These are phyloP conservation scores for Piper betle DNA, from an alignment of 164 flowering plant species.

Conservation along the genomic window DNA sequence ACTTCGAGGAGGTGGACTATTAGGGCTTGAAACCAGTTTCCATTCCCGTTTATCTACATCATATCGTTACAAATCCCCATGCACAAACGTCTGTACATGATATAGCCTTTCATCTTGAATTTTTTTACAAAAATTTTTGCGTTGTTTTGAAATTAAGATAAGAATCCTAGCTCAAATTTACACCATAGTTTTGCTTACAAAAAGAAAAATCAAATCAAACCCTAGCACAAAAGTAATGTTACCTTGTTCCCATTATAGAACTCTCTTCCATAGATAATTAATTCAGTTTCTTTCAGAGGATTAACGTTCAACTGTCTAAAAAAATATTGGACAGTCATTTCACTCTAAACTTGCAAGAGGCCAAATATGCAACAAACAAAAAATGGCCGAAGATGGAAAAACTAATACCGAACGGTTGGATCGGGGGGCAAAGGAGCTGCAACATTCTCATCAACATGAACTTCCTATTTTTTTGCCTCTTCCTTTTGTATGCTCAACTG, in stretches of 20 bases:
- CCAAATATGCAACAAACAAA: background rate
- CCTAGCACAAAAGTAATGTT: slow-evolving; percentile 2
- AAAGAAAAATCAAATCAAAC: too few species aligned
- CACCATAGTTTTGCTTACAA: too few species aligned
- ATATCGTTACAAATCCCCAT: slow-evolving; percentile 81
- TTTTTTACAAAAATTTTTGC: background rate
- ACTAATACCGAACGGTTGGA: slow-evolving; percentile 72
- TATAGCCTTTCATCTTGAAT: background rate
- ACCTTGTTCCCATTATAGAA: slow-evolving; percentile 97
- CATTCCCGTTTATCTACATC: slow-evolving; percentile 87
- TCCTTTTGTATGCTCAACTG: slow-evolving; percentile 92
- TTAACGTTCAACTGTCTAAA: slow-evolving; percentile 55
- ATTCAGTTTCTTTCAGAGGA: slow-evolving; percentile 83
- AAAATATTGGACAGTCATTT: too few species aligned
- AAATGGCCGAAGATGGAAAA: background rate
- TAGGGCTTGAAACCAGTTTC: slow-evolving; percentile 93
- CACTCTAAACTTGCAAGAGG: too few species aligned
- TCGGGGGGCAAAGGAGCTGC: slow-evolving; percentile 80
- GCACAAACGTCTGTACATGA: slow-evolving; percentile 73
- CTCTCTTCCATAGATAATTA: slow-evolving; percentile 92
- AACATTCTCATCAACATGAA: slow-evolving; percentile 82
- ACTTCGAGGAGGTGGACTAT: slow-evolving; percentile 99
- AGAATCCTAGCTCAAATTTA: too few species aligned
- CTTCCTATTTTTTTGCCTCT: slow-evolving; percentile 95
- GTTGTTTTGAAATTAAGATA: too few species aligned